Percentiles rank a stretch among this genome's conserved stretches.
phyloP scores from a whole-genome alignment of 2,329 filamentous ascomycete species.

The Fusarium keratoplasticum region DNA sequence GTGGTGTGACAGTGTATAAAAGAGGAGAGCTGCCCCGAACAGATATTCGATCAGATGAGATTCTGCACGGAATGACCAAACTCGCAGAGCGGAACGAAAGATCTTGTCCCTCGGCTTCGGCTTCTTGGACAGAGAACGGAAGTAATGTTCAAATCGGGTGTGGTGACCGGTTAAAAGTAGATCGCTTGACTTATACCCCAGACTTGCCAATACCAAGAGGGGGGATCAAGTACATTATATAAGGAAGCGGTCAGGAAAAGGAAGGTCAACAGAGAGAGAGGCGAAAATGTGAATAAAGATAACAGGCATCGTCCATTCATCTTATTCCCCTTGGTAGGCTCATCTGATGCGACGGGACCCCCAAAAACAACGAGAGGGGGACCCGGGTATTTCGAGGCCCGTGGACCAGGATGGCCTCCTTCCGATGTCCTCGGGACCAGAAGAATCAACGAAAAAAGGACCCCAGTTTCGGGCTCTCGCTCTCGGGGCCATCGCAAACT shows the following conservation, averaged over 20 bases:
- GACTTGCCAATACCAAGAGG: background rate
- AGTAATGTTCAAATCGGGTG: constrained; percentile 3
- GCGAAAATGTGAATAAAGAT: background rate
- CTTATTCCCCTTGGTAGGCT: background rate
- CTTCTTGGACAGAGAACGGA: background rate
- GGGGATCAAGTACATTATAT: background rate
- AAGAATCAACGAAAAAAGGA: no score
- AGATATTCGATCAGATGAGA: constrained; percentile 1
- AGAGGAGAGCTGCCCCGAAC: background rate
- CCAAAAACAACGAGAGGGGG: background rate
- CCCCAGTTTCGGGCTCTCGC: constrained; percentile 20
- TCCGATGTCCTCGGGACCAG: constrained; percentile 2
- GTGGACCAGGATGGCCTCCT: background rate
- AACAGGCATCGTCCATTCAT: background rate
- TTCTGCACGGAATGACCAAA: background rate
- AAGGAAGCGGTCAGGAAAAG: background rate
- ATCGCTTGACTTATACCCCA: background rate
- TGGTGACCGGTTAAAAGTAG: background rate
- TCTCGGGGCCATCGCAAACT: constrained; percentile 13
- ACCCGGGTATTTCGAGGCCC: background rate
- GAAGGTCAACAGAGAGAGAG: background rate
- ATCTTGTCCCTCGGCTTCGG: background rate
- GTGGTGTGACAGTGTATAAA: constrained; percentile 2
- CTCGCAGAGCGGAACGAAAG: background rate
- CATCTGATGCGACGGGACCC: constrained; percentile 2